Evolutionary conservation across 352 stramenopile species (phyloP), one percentile per base, ranked within the genome.

Genomic region (Phytophthora fragariae): DNA sequence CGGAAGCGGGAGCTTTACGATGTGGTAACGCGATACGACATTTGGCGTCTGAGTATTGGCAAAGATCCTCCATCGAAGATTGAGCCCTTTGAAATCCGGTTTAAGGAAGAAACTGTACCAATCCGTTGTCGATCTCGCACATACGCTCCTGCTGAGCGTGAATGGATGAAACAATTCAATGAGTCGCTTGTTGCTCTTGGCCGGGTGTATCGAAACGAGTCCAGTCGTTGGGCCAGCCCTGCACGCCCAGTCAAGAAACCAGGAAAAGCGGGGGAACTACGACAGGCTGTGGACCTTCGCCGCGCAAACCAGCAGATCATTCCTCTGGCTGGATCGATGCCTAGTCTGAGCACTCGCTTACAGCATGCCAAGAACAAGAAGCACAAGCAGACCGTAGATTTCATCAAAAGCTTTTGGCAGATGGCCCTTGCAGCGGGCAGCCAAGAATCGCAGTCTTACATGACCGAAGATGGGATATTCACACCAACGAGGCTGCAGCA

Each of bases 331-430:
- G 52, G 61, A 9, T 37, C 37, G 24, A 68, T 68, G 61, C 27
- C 60, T 2, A 61, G 37, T 24, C 39, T 56, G 0, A 59, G 29
- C 5, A 61, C 61, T 24, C 50, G 53, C 0, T 49, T 68, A 5
- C 33, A 54, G 1, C 50, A 56, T 52, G 37, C 53, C 1, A 68
- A 55, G 33, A 5, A 17, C 1, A 61, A 56, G 11, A 14, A 11
- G 12, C 61, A 68, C 17, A 61, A 68, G n/a, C 61, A 68, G 15
- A 61, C 37, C 47, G 61, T 59, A 2, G 52, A 61, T 24, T 67
- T 60, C n/a, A 46, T 68, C 5, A 61, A 68, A 19, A 56, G 21
- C 4, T 68, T 56, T n/a, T 68, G 39, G 19, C 35, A 68, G 5
- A 39, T 61, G 21, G 50, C 14, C 2, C 5, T 68, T 5, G 49